Percentiles rank a stretch among this genome's conserved stretches.
These are phyloP conservation scores for Madurella mycetomatis DNA, from an alignment of 2,329 filamentous ascomycete species.

Conservation along the genomic window DNA sequence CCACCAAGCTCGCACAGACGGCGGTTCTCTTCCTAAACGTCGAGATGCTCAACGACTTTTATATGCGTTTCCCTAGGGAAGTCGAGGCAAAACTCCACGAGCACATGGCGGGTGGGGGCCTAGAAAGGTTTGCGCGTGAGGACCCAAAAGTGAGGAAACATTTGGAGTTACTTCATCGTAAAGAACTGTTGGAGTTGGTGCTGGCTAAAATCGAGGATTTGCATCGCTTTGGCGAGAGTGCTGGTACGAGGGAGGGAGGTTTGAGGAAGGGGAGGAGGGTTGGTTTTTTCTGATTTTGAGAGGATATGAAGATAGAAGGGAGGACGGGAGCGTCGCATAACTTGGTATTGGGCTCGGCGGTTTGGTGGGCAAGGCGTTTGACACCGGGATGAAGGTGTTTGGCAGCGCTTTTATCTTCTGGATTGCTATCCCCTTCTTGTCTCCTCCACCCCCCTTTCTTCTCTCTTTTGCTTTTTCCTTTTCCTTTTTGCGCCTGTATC, in stretches of 20 bases:
- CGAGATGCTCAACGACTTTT: conserved; percentile 93
- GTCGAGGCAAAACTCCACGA: conserved; percentile 82
- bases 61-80: conserved; percentile 94
- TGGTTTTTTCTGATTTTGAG: not conserved
- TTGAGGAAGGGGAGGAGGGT: conserved; percentile 8
- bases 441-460: too few species aligned
- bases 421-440: too few species aligned
- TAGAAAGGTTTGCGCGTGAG: conserved; percentile 88
- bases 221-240: conserved; percentile 67
- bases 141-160: conserved; percentile 87
- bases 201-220: conserved; percentile 94
- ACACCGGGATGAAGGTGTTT: too few species aligned
- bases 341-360: not conserved
- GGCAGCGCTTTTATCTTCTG: too few species aligned
- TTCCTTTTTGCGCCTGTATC: too few species aligned
- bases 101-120: conserved; percentile 70
- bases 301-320: not conserved
- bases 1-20: conserved; percentile 88
- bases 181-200: conserved; percentile 88
- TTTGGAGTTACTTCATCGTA: conserved; percentile 84
- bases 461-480: too few species aligned
- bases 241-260: not conserved
- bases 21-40: conserved; percentile 97
- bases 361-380: not conserved
- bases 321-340: not conserved